Base-by-base conservation (phyloP, 1,284 basidiomycete species). In the Ceratobasidium sp. region DNA sequence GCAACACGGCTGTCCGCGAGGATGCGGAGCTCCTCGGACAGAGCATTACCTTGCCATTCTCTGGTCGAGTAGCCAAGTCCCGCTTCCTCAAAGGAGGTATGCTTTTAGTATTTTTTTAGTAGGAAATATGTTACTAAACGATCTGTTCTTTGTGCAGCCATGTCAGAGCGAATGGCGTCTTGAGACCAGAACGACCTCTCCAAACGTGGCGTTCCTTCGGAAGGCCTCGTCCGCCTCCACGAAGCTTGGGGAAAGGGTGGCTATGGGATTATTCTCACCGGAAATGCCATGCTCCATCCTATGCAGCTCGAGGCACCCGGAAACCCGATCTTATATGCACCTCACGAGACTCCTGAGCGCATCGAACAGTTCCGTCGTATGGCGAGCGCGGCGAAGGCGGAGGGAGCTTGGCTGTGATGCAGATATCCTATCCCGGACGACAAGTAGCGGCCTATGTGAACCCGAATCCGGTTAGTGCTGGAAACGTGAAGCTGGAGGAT, bases 351-450 rank as follows among this genome's bases (percentile, higher is more conserved):
- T 22, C 79, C 77, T 60, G 81, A 82, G 62, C 78, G 79, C 6
- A 81, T 83, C 22, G 80, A 79, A 45, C 79, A 77, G 19, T 81
- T 84, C 75, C 79, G 79, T 65, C 79, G 79, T 7, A 78, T 82
- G 44, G 82, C 85, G 47, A 79, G 78, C 9, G 82, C 80, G 8
- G 79, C 81, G n/a, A 85, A 85, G 75, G 82, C 83, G 1, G 84
- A 64, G 85, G 85, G 36, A 81, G 81, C 2, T 79, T 86, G 48
- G 80, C 81, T 45, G 81, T 85, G 67, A 83, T 81, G 1, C 85
- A 86, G 79, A 77, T 86, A 22, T 83, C 82, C 7, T 84, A 85
- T 78, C 83, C 81, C 1, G 85, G 85, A 75, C 22, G 79, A 73
- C 60, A 76, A 75, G 74, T 76, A 59, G 33, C 78, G 33, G 64